Conservation (phyloP, 768 basidiomycete genomes). For the Dioszegia hungarica region DNA sequence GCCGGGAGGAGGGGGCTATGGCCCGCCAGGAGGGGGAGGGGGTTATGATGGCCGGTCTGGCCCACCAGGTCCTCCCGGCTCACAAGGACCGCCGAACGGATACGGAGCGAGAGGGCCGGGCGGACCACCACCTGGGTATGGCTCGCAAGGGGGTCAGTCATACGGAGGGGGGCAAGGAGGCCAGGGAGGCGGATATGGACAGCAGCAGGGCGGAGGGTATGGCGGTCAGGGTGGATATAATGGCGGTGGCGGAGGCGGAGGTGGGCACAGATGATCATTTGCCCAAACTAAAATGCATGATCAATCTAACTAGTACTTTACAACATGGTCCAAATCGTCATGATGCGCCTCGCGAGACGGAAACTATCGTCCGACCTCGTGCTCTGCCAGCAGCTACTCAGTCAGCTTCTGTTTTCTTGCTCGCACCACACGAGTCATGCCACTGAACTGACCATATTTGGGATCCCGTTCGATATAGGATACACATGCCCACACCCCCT, state of each 20-base stretch:
- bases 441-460: constrained; percentile 75
- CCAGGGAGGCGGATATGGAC: constrained; percentile 4
- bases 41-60: too few relatives aligned
- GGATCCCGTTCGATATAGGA: constrained; percentile 86
- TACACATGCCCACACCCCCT: constrained; percentile 86
- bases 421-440: too few relatives aligned
- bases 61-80: not conserved
- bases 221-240: constrained; percentile 8
- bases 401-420: not conserved
- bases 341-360: too few relatives aligned
- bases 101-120: not conserved
- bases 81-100: not conserved
- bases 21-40: not conserved
- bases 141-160: not conserved
- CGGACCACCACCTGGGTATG: constrained; percentile 8
- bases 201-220: constrained; percentile 9
- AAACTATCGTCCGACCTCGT: constrained; percentile 57
- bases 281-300: not conserved
- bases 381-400: constrained; percentile 76
- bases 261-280: not conserved
- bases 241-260: constrained; percentile 5
- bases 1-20: not conserved
- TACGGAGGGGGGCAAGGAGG: constrained; percentile 2
- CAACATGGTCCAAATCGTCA: not conserved
- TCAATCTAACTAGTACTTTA: not conserved